Evolutionary conservation across 2,329 filamentous ascomycete genomes (phyloP).

Genomic region (Rutstroemia sp.): DNA sequence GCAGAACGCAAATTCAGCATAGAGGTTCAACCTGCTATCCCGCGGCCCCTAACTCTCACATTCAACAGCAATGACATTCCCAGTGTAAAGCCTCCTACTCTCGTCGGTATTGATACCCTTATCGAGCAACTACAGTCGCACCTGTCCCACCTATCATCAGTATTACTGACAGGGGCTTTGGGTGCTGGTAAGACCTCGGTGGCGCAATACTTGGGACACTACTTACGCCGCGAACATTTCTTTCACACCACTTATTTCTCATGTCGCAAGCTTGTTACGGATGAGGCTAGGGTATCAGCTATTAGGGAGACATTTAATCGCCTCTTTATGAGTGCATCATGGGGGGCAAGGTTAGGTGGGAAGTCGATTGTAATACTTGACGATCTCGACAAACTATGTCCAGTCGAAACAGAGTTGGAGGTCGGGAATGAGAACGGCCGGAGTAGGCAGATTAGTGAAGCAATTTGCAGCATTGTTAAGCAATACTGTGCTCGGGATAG

Average conservation of each 20-base stretch:
- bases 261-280: constrained; percentile 79
- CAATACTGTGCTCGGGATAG: constrained; percentile 77
- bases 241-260: constrained; percentile 83
- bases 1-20: constrained; percentile 66
- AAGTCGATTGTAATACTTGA: constrained; percentile 81
- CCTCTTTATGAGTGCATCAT: constrained; percentile 81
- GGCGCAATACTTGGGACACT: constrained; percentile 66
- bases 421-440: constrained; percentile 89
- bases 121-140: constrained; percentile 67
- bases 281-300: constrained; percentile 81
- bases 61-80: constrained; percentile 35
- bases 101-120: constrained; percentile 80
- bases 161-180: constrained; percentile 80
- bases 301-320: constrained; percentile 84
- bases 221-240: constrained; percentile 62
- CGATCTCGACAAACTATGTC: constrained; percentile 87
- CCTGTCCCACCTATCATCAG: constrained; percentile 78
- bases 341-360: constrained; percentile 83
- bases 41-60: constrained; percentile 51
- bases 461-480: constrained; percentile 71
- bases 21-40: constrained; percentile 68
- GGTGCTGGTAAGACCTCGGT: constrained; percentile 86
- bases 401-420: constrained; percentile 88
- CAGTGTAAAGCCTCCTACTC: constrained; percentile 41
- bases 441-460: constrained; percentile 86